Evolutionary conservation across 2,329 filamentous ascomycete genomes (phyloP), one percentile per base, ranked within the genome.

Genomic region (Ambrosiella xylebori): DNA sequence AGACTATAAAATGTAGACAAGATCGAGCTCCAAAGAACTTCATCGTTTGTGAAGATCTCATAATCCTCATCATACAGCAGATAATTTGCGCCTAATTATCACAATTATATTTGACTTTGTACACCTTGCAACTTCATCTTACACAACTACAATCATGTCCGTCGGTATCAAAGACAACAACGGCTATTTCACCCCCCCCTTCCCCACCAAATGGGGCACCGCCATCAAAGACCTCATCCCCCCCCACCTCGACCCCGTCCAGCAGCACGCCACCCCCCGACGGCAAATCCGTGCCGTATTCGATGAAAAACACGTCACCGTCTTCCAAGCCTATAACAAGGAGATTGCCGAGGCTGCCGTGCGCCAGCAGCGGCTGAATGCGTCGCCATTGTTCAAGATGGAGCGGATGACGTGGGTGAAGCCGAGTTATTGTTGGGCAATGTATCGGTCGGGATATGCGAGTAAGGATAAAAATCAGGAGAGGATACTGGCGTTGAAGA

Each of bases 361-460:
- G 6, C 56, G 67, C 2, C 58, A 68, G 1, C 78, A 82, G 63
- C 73, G 68, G 7, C 73, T 84, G 45, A 67, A 73, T 53, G 74
- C 77, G 0, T 78, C 76, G 0, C 70, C 76, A 1, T 67, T 71
- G 6, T 83, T 82, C 68, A 70, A 67, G 12, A 68, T 69, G n/a
- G 67, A 67, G 1, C 74, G 80, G 56, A 82, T 81, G 79, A 83
- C 80, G 3, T 83, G 80, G 80, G 75, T 83, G 62, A 83, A 83
- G 64, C 79, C 79, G 0, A 77, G 74, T 60, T 84, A 79, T 74
- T 69, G 71, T 52, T 84, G 80, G 80, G 80, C 82, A 74, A 75
- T 81, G 67, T 82, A 84, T 65, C 78, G 80, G 53, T 71, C 73
- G 17, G 80, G 79, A 13, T 84, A 81, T 68, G 76, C 76, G 0